A percentile compares a stretch with the other conserved stretches of the same genome.
These are phyloP conservation scores for Alternaria sp. DNA, from an alignment of 2,329 filamentous ascomycete species.

Conservation along the genomic window DNA sequence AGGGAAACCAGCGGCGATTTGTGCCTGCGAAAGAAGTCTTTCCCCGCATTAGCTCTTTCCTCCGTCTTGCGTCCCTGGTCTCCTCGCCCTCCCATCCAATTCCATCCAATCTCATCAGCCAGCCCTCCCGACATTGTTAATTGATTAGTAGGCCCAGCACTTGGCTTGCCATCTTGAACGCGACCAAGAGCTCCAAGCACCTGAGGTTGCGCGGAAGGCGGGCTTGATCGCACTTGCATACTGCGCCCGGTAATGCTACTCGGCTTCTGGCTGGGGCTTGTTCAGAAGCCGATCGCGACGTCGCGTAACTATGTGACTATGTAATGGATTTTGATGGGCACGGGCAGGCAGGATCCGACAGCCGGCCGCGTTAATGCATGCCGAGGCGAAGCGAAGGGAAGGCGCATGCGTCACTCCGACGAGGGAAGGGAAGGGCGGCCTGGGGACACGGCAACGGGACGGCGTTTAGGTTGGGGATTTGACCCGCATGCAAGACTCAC, in stretches of 20 bases:
- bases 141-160: background rate
- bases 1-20: background rate
- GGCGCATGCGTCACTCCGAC: background rate
- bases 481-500: background rate
- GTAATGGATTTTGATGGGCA: no score
- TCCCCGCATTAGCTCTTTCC: background rate
- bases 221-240: background rate
- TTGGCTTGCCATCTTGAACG: background rate
- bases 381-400: background rate
- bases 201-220: background rate
- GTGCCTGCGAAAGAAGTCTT: background rate
- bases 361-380: background rate
- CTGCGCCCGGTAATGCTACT: background rate
- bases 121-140: background rate
- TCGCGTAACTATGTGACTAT: background rate
- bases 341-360: background rate
- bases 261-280: background rate
- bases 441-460: background rate
- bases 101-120: background rate
- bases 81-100: no score
- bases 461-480: background rate
- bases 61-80: background rate
- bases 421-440: background rate
- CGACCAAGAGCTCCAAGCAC: background rate
- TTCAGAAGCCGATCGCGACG: background rate